A percentile compares a stretch with the other conserved stretches of the same genome.
Conservation (phyloP, 1,139 yeast genomes). For the Waltiozyma sp. region DNA sequence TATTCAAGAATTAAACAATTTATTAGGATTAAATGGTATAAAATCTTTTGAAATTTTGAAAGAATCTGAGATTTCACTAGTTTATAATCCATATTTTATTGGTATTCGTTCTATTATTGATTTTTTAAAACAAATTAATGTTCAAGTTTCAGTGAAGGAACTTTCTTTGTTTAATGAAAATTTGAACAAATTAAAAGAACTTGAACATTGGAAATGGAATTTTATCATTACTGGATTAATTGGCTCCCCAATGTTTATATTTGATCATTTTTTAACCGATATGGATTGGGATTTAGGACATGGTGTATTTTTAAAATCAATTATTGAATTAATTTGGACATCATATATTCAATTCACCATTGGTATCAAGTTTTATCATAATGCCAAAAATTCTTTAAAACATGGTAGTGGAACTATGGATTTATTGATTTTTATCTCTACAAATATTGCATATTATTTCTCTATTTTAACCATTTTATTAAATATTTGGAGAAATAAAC, state of each 20-base stretch:
- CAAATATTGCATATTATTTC: slow-evolving; percentile 66
- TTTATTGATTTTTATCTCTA: slow-evolving; percentile 74
- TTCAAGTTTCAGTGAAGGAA: slow-evolving; percentile 17
- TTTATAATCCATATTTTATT: slow-evolving; percentile 24
- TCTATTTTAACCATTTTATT: slow-evolving; percentile 50
- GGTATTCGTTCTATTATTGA: slow-evolving; percentile 37
- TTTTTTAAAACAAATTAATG: slow-evolving; percentile 20
- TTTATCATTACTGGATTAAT: slow-evolving; percentile 39
- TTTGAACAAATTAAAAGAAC: slow-evolving; percentile 61
- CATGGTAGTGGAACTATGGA: slow-evolving; percentile 93
- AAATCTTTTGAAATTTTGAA: slow-evolving; percentile 5
- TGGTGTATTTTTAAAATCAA: slow-evolving; percentile 43
- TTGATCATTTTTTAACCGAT: slow-evolving; percentile 35
- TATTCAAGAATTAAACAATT: neutral
- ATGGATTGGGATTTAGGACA: slow-evolving; percentile 12
- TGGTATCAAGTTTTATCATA: slow-evolving; percentile 53
- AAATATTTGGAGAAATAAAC: slow-evolving; percentile 21
- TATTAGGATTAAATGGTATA: slow-evolving; percentile 8
- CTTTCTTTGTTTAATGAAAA: slow-evolving; percentile 39
- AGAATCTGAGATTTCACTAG: slow-evolving; percentile 25
- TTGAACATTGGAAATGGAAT: slow-evolving; percentile 53
- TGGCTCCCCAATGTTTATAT: slow-evolving; percentile 54
- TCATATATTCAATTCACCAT: slow-evolving; percentile 54
- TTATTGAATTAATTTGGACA: slow-evolving; percentile 53
- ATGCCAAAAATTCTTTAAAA: slow-evolving; percentile 53